Conservation (phyloP, 2,329 filamentous ascomycete genomes). For the Apiospora rasikravindrae region DNA sequence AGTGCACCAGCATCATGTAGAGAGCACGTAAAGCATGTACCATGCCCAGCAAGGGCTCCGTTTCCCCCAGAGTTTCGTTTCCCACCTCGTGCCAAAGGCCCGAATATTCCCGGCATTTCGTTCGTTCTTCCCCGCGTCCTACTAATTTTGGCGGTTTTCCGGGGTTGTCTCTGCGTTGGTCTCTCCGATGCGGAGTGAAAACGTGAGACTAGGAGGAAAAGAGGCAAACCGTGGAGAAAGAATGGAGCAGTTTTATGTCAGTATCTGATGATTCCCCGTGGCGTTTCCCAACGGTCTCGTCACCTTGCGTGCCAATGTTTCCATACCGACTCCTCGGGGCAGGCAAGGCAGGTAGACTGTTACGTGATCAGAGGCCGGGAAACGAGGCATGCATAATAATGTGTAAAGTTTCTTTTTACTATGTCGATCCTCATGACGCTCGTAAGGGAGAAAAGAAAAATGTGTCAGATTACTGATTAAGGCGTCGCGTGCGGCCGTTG, state of each 20-base stretch:
- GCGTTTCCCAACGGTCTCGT: conserved; percentile 17
- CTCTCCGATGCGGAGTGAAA: background rate
- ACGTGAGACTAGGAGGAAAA: background rate
- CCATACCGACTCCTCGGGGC: background rate
- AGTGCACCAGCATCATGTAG: too few relatives aligned
- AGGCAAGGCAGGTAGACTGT: background rate
- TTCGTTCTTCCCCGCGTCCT: background rate
- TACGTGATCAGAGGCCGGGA: background rate
- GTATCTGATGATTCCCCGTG: conserved; percentile 10
- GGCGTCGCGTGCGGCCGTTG: background rate
- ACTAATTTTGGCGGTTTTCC: background rate
- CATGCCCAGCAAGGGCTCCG: background rate
- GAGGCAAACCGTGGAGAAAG: background rate
- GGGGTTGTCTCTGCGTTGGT: background rate
- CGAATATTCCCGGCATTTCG: conserved; percentile 18
- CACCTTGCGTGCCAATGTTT: conserved; percentile 14
- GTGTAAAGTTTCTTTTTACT: background rate
- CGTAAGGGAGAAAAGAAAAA: background rate
- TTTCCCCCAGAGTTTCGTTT: conserved; percentile 13
- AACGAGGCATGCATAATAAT: background rate
- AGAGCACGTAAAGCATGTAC: background rate
- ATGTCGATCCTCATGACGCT: background rate
- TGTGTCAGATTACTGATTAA: background rate
- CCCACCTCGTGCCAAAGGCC: conserved; percentile 21
- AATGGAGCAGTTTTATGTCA: conserved; percentile 5